Conservation (phyloP, 257 asterid genomes). For the Catharanthus roseus region DNA sequence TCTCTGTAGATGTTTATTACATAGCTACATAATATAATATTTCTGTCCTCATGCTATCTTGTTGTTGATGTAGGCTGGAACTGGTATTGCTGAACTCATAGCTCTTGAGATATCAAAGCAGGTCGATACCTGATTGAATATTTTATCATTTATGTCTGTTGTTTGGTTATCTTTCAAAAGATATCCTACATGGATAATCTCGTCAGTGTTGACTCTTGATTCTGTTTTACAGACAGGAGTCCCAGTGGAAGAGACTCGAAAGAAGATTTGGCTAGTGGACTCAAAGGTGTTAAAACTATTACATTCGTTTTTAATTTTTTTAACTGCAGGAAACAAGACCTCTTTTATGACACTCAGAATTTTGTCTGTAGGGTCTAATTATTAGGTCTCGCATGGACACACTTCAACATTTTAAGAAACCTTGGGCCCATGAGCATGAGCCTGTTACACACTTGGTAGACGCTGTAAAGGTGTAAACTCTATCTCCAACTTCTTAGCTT, state of each 20-base stretch:
- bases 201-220: neutral
- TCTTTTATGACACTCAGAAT: neutral
- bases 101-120: slow-evolving; percentile 89
- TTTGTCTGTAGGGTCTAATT: slow-evolving; percentile 58
- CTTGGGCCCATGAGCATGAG: slow-evolving; percentile 88
- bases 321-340: neutral
- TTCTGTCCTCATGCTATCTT: neutral
- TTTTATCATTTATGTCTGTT: neutral
- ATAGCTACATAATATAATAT: too few relatives aligned
- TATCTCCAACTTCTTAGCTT: slow-evolving; percentile 2
- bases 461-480: slow-evolving; percentile 66
- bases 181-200: neutral
- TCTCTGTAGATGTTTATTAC: neutral
- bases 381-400: slow-evolving; percentile 62
- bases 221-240: slow-evolving; percentile 56
- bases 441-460: slow-evolving; percentile 54
- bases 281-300: slow-evolving; percentile 28
- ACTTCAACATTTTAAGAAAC: slow-evolving; percentile 81
- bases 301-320: neutral
- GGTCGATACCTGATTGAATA: slow-evolving; percentile 34
- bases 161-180: neutral
- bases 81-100: slow-evolving; percentile 93
- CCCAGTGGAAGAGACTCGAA: slow-evolving; percentile 77
- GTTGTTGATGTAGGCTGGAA: slow-evolving; percentile 67
- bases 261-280: slow-evolving; percentile 79